Conservation (phyloP, 768 basidiomycete species). For the Auriscalpium orientale region DNA sequence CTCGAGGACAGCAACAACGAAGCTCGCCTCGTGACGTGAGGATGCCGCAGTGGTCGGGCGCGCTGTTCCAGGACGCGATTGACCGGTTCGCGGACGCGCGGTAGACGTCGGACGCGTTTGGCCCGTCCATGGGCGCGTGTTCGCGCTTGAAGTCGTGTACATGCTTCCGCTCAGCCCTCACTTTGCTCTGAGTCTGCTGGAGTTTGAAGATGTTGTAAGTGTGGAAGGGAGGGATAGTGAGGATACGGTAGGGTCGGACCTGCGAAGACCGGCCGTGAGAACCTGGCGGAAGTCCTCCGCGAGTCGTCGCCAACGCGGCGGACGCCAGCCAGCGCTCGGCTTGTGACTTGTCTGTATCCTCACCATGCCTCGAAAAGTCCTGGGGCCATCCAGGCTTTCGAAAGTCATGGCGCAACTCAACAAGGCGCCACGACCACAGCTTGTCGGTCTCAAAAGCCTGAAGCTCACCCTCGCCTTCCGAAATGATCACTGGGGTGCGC, state of each 20-base stretch:
- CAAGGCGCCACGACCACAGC: conserved; percentile 40
- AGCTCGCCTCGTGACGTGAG: conserved; percentile 48
- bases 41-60: conserved; percentile 64
- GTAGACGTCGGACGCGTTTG: conserved; percentile 39
- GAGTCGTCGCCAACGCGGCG: too few relatives aligned
- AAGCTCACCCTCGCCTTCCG: conserved; percentile 48
- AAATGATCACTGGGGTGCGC: conserved; percentile 71
- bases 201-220: too few relatives aligned
- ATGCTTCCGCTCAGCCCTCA: too few relatives aligned
- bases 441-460: conserved; percentile 42
- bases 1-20: conserved; percentile 65
- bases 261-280: too few relatives aligned
- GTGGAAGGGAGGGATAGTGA: too few relatives aligned
- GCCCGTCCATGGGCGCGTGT: conserved; percentile 43
- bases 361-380: conserved; percentile 23
- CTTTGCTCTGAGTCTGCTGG: too few relatives aligned
- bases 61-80: conserved; percentile 47
- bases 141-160: neutral
- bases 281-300: too few relatives aligned
- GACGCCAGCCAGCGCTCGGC: too few relatives aligned
- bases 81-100: conserved; percentile 16
- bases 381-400: conserved; percentile 50
- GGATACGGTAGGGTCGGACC: too few relatives aligned
- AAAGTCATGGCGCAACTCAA: conserved; percentile 45
- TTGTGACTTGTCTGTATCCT: neutral